phyloP scores from a whole-genome alignment of 306 rosid genomes.

The Vachellia pachyceras region DNA sequence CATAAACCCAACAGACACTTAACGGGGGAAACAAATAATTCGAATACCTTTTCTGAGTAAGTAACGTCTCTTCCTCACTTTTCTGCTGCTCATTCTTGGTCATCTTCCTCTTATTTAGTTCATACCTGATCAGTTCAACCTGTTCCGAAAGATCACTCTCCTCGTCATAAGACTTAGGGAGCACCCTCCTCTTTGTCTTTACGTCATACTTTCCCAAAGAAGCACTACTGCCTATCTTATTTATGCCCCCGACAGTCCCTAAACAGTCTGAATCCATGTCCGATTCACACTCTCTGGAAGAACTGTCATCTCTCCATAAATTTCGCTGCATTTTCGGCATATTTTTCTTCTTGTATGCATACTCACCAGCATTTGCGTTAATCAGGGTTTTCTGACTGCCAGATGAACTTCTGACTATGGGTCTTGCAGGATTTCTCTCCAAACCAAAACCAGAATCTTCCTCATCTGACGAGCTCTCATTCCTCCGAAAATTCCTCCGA shows the following conservation, averaged over 20 bases:
- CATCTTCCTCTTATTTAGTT: slow-evolving; percentile 63
- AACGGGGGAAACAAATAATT: neutral
- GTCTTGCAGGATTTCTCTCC: slow-evolving; percentile 31
- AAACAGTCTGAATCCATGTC: slow-evolving; percentile 41
- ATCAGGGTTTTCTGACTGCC: slow-evolving; percentile 25
- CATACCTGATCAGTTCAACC: slow-evolving; percentile 67
- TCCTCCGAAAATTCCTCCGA: slow-evolving; percentile 42
- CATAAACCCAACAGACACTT: neutral
- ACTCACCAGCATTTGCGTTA: slow-evolving; percentile 29
- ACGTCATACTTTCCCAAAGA: slow-evolving; percentile 78
- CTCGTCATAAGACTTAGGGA: slow-evolving; percentile 48
- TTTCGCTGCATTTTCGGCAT: slow-evolving; percentile 33
- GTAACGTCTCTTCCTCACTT: slow-evolving; percentile 46
- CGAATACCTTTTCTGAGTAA: slow-evolving; percentile 69
- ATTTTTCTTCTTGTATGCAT: slow-evolving; percentile 20
- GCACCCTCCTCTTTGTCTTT: slow-evolving; percentile 68
- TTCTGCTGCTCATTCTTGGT: slow-evolving; percentile 41
- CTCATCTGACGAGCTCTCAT: slow-evolving; percentile 51
- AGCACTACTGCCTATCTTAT: slow-evolving; percentile 72
- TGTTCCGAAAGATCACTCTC: slow-evolving; percentile 56
- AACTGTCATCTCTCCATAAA: slow-evolving; percentile 52
- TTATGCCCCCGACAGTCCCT: slow-evolving; percentile 33
- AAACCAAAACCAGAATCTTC: slow-evolving; percentile 44
- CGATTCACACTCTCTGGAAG: slow-evolving; percentile 48
- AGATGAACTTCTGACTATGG: slow-evolving; percentile 31